Base-by-base conservation (phyloP, 768 basidiomycete species). In the Panaeolus cyanescens region DNA sequence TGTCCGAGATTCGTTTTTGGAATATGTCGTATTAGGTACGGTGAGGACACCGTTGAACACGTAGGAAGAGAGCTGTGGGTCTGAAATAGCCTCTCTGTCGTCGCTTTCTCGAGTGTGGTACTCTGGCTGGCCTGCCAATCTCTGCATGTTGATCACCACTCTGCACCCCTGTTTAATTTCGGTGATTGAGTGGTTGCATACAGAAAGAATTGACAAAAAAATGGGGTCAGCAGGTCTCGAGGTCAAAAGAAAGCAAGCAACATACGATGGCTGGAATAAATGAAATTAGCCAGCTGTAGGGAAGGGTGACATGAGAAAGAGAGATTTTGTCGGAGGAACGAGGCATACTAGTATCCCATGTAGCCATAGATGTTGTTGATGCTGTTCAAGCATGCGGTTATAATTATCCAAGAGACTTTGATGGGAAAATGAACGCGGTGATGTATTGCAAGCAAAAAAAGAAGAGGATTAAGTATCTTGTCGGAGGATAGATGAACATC, bases 71-170 rank as follows among this genome's bases (percentile, higher is more conserved):
- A 65, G 64, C 56, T 65, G 64, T 10, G 59, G 57, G 20, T 22
- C 39, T 8, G 39, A 42, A 22, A 22, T 22, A 4, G 39, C 39
- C 2, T 28, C 45, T 13, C 25, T 50, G 45, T 28, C 45, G 10
- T 50, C 45, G 45, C 25, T 28, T 30, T 50, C 45, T 50, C 22
- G 62, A 40, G 10, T 55, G 59, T n/a, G 62, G 56, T 22, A 36
- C 28, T 22, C 32, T 20, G 33, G 33, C 54, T 53, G 34, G 31
- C 59, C 64, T 32, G 64, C 60, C 19, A 64, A 36, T 12, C 39
- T 53, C 55, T 68, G 67, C 63, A 68, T 65, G 56, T 62, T 66
- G 62, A 66, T 64, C 8, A 68, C 65, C 34, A 68, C 62, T 62
- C 67, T 60, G 54, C 67, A 68, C 20, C 63, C 67, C 65, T 68